Percentiles rank a stretch among this genome's conserved stretches.
Conservation (phyloP, 257 asterid species). For the Euphrasia confusa region DNA sequence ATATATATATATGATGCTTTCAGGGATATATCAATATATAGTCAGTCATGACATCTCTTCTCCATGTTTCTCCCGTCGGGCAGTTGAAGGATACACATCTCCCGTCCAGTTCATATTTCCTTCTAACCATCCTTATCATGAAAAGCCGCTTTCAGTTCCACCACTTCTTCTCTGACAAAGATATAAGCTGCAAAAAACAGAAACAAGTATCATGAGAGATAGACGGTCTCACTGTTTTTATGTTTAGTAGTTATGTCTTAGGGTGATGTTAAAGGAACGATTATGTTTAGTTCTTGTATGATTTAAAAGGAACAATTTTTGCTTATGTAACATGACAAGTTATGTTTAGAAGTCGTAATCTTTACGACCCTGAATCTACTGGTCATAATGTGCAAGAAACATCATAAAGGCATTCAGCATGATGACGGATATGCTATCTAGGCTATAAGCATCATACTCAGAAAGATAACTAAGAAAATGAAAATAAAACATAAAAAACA, state of each 20-base stretch:
- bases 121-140: neutral
- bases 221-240: neutral
- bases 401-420: neutral
- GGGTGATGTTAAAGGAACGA: neutral
- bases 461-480: neutral
- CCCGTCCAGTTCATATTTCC: neutral
- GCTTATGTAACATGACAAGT: neutral
- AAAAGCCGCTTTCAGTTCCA: conserved; percentile 10
- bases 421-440: neutral
- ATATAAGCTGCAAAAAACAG: conserved; percentile 8
- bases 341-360: neutral
- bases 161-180: conserved; percentile 13
- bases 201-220: neutral
- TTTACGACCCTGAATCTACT: neutral
- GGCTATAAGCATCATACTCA: neutral
- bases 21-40: conserved; percentile 3
- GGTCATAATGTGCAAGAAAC: neutral
- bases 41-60: neutral
- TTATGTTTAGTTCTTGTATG: neutral
- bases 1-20: conserved; percentile 1
- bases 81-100: neutral
- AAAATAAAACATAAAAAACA: conserved; percentile 13
- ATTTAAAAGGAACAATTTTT: neutral
- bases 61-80: neutral
- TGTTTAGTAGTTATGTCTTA: neutral